Conservation (phyloP, 2,329 filamentous ascomycete genomes). For the Ciborinia camelliae region DNA sequence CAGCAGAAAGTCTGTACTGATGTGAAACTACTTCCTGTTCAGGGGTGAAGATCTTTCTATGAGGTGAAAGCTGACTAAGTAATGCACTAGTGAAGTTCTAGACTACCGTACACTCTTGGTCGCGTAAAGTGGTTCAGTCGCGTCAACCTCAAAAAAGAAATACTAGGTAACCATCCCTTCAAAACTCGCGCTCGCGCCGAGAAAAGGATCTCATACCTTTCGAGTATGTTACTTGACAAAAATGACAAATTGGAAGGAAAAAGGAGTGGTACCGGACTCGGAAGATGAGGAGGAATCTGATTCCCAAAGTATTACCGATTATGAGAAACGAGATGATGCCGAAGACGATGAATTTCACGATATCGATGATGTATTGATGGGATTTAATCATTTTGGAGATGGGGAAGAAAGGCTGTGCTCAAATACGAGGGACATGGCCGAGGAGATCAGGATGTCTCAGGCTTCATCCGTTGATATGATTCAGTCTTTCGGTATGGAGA, state of each 20-base stretch:
- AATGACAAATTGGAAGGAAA: conserved; percentile 40
- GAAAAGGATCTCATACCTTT: conserved; percentile 4
- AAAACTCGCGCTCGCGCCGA: neutral
- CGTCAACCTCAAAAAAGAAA: conserved; percentile 17
- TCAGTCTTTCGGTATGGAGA: neutral
- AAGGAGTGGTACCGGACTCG: conserved; percentile 39
- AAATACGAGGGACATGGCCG: neutral
- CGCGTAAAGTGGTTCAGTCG: conserved; percentile 19
- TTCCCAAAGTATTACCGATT: conserved; percentile 23
- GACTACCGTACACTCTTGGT: conserved; percentile 8
- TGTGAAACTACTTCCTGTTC: neutral
- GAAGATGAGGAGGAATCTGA: conserved; percentile 37
- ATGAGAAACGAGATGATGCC: conserved; percentile 9
- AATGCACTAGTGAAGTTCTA: neutral
- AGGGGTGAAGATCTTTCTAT: neutral
- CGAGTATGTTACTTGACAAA: conserved; percentile 28
- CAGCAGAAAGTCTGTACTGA: neutral
- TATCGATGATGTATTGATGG: neutral
- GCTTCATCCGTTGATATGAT: conserved; percentile 20
- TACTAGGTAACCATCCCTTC: conserved; percentile 5
- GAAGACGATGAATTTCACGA: conserved; percentile 13
- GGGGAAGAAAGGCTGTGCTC: neutral
- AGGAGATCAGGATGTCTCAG: conserved; percentile 3
- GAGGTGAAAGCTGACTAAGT: neutral
- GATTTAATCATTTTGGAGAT: neutral